Percentiles rank a stretch among this genome's conserved stretches.
Evolutionary conservation across 495 filamentous ascomycete genomes (phyloP).

Genomic region (Cladorrhinum samala): DNA sequence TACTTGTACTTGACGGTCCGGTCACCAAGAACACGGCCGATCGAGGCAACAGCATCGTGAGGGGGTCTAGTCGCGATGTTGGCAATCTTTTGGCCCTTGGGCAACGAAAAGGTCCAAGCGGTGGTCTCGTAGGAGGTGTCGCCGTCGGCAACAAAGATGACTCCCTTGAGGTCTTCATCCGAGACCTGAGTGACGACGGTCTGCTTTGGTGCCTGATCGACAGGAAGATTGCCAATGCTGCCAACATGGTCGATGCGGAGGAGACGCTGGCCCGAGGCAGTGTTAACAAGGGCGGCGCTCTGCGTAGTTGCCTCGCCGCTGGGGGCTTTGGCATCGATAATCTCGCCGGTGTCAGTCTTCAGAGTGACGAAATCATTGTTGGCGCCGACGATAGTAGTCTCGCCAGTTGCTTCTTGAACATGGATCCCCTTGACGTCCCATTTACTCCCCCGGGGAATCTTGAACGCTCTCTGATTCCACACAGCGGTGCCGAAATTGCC

Average conservation of each 20-base stretch:
- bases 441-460: constrained; percentile 43
- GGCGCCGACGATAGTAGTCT: constrained; percentile 51
- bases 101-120: constrained; percentile 71
- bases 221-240: constrained; percentile 34
- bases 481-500: constrained; percentile 68
- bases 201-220: constrained; percentile 37
- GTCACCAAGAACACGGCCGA: constrained; percentile 87
- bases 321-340: constrained; percentile 36
- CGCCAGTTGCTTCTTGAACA: constrained; percentile 47
- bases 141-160: constrained; percentile 41
- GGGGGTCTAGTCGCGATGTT: constrained; percentile 58
- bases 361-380: constrained; percentile 54
- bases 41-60: constrained; percentile 88
- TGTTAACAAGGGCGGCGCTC: constrained; percentile 46
- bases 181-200: constrained; percentile 57
- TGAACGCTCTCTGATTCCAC: constrained; percentile 61
- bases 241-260: constrained; percentile 44
- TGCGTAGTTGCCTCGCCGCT: constrained; percentile 34
- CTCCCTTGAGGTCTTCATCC: constrained; percentile 56
- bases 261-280: constrained; percentile 42
- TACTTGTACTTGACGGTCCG: constrained; percentile 96
- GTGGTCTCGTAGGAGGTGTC: constrained; percentile 42
- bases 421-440: constrained; percentile 68
- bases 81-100: constrained; percentile 58
- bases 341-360: constrained; percentile 51